Base-by-base conservation (phyloP, 192 early-diverging fungal species). In the Coemansia erecta region DNA sequence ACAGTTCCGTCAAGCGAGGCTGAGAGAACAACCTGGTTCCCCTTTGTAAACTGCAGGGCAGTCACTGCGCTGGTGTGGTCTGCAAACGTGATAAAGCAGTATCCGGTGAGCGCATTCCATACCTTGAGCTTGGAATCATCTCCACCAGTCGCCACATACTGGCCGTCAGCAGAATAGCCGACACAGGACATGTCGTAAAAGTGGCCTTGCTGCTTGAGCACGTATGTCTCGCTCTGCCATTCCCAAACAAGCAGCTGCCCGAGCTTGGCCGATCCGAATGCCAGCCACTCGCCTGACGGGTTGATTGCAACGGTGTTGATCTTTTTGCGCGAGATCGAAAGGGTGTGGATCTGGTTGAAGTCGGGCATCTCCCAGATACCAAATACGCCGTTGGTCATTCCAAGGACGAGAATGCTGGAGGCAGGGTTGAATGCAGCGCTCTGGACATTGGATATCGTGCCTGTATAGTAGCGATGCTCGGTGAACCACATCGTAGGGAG, bases 241-340 rank as follows among this genome's bases (percentile, higher is more conserved):
- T 99, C 98, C 98, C 98, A 99, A 13, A 99, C 95, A 35, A 98
- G 76, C 43, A 99, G 86, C 80, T 99, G 98, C 7, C 95, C 95
- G 11, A 98, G 84, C 63, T 83, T 84, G 21, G 92, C 84, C 37
- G 87, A 92, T 22, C 95, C 98, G 77, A 99, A 93, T 1, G 93
- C 95, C 26, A 99, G 77, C 98, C 98, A 99, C 73, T 99, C 98
- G 48, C 96, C 95, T 0, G 90, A 83, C 8, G 85, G 72, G 74
- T 93, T 97, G 60, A 99, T 87, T 3, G 93, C 85, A 3, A 94
- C 85, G 11, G 94, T 84, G 63, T 89, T 87, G 58, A 99, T 94
- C 80, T 88, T 87, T 45, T 89, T 89, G 80, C 97, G 94, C 22
- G 95, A 92, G 18, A 99, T 95, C 77, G 93, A 95, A 21, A 99